phyloP scores from a whole-genome alignment of 2,329 filamentous ascomycete species.

The Zymoseptoria crescenta region DNA sequence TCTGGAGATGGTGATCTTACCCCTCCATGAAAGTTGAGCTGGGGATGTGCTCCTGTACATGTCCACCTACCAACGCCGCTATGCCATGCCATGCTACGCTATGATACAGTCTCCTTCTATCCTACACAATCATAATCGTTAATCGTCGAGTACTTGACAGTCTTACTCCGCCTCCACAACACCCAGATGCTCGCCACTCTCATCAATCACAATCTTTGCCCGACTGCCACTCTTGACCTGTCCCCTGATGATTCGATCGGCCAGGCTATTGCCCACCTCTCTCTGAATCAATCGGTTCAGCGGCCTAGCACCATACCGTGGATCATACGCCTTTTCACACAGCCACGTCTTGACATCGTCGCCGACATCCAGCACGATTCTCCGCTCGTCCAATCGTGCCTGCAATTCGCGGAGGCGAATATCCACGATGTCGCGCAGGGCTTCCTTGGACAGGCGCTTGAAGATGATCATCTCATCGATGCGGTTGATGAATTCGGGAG shows the following conservation, averaged over 20 bases:
- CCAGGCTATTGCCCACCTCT: constrained; percentile 79
- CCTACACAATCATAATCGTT: background rate
- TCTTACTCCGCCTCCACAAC: constrained; percentile 8
- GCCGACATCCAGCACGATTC: constrained; percentile 67
- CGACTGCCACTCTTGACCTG: constrained; percentile 67
- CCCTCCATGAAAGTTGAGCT: background rate
- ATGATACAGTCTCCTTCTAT: background rate
- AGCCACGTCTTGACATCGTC: constrained; percentile 75
- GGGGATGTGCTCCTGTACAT: background rate
- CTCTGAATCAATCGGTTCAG: constrained; percentile 85
- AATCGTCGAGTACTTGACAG: background rate
- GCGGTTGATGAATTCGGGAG: constrained; percentile 92
- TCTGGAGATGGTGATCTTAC: background rate
- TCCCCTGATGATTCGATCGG: constrained; percentile 86
- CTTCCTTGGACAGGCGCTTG: constrained; percentile 69
- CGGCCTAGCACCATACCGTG: constrained; percentile 81
- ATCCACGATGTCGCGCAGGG: constrained; percentile 86
- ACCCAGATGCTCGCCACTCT: constrained; percentile 40
- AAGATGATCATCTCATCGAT: constrained; percentile 97
- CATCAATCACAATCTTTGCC: constrained; percentile 62
- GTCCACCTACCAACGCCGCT: background rate
- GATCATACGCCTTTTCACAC: constrained; percentile 81
- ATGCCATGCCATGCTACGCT: background rate
- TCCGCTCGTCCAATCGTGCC: constrained; percentile 69
- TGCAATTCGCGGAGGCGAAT: constrained; percentile 84